Percentiles rank a stretch among this genome's conserved stretches.
phyloP scores from a whole-genome alignment of 1,284 basidiomycete genomes.

The Irpex lacteus region DNA sequence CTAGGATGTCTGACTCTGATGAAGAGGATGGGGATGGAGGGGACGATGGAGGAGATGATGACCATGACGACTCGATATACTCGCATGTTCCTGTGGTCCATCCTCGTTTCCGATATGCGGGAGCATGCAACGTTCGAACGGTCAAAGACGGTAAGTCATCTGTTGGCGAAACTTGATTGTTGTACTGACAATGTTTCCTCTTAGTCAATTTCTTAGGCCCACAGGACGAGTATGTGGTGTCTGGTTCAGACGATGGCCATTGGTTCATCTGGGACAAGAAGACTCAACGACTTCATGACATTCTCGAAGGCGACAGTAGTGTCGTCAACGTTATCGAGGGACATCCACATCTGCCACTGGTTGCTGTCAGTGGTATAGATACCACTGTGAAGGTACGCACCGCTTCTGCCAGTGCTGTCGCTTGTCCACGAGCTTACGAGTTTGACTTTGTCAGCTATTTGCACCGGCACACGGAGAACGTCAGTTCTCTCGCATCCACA shows the following conservation, averaged over 20 bases:
- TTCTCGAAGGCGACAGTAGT: constrained; percentile 80
- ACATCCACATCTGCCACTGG: constrained; percentile 77
- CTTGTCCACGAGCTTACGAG: background rate
- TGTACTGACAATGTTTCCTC: background rate
- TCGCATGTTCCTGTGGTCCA: constrained; percentile 56
- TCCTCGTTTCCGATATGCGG: constrained; percentile 68
- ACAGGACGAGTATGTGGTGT: constrained; percentile 73
- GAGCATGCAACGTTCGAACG: constrained; percentile 82
- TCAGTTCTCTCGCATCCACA: constrained; percentile 49
- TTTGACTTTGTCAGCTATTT: constrained; percentile 53
- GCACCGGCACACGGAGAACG: constrained; percentile 51
- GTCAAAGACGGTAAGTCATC: constrained; percentile 83
- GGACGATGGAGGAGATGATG: constrained; percentile 33
- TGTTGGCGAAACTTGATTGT: background rate
- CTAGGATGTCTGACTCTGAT: constrained; percentile 9
- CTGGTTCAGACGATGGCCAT: constrained; percentile 90
- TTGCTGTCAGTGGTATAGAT: constrained; percentile 90
- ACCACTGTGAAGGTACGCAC: constrained; percentile 74
- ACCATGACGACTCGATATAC: constrained; percentile 27
- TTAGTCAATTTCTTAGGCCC: constrained; percentile 84
- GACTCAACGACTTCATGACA: constrained; percentile 62
- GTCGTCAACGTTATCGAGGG: constrained; percentile 89
- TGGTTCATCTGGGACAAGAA: constrained; percentile 84
- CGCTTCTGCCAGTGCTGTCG: too few relatives aligned
- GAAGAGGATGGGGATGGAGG: constrained; percentile 23